Evolutionary conservation across 768 basidiomycete genomes (phyloP), one percentile per base, ranked within the genome.

Genomic region (Hortiboletus flavorubellus): DNA sequence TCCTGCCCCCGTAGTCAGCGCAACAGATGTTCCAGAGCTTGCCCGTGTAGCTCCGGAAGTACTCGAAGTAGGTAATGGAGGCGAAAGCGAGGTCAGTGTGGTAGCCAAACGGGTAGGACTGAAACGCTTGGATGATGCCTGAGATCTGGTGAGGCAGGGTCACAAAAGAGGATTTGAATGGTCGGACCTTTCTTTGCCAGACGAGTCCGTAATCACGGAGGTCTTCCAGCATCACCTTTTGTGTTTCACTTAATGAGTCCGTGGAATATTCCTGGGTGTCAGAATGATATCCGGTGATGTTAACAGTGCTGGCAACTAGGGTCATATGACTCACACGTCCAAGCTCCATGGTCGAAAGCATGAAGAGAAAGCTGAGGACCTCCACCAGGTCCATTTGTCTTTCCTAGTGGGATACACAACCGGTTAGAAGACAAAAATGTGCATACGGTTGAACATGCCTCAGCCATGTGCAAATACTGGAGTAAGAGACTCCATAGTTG

Each of bases 271-370:
- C 93, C 93, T 97, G 62, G 21, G 39, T 15, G 31, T n/a, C 23
- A 41, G 31, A 33, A 46, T 18, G 23, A 15, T 23, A 49, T 40
- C 45, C 46, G 9, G 21, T 14, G 29, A 33, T 18, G 26, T 46
- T 7, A 44, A 33, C 8, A 6, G 30, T 8, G 16, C 15, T n/a
- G 10, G 38, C 23, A 29, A 11, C 8, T 5, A 26, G n/a, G 33
- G 44, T 3, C 38, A 3, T 8, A 33, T 38, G 35, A 72, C 81
- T 69, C 65, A 93, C 94, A 62, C 87, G 79, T 45, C 94, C 94
- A 7, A 98, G 83, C 67, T 97, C 93, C 85, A 95, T 94, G 4
- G 91, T 97, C 2, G 94, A 94, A 56, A 99, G 78, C 89, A 98
- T 97, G 78, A 98, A 94, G 46, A 98, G 78, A 72, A 98, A 94